Percentiles rank a stretch among this genome's conserved stretches.
These are phyloP conservation scores for Pezicula carpinea DNA, from an alignment of 2,329 filamentous ascomycete genomes.

Conservation along the genomic window DNA sequence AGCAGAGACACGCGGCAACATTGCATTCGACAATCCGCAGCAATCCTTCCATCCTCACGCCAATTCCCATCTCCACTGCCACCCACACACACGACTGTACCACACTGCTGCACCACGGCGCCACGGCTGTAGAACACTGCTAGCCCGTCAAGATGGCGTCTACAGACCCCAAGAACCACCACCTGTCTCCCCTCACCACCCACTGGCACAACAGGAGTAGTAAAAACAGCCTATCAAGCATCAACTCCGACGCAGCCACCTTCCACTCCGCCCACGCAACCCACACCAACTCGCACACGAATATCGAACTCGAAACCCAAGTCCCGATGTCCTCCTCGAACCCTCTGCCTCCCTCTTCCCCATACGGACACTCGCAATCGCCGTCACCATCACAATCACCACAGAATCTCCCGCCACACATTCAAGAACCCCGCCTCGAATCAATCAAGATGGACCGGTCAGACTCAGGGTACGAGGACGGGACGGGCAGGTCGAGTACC, in stretches of 20 bases:
- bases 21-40: not conserved
- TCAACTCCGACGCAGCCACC: slow-evolving; percentile 22
- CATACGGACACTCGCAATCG: slow-evolving; percentile 3
- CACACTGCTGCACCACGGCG: not conserved
- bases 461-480: slow-evolving; percentile 26
- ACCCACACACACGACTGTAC: too few relatives aligned
- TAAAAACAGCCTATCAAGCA: slow-evolving; percentile 13
- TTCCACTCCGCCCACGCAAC: slow-evolving; percentile 25
- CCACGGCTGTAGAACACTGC: not conserved
- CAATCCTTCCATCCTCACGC: not conserved
- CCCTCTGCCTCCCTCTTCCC: slow-evolving; percentile 3
- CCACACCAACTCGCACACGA: slow-evolving; percentile 7
- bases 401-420: slow-evolving; percentile 3
- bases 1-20: not conserved
- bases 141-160: slow-evolving; percentile 12
- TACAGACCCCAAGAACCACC: slow-evolving; percentile 8
- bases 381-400: slow-evolving; percentile 1
- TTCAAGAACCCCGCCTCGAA: slow-evolving; percentile 3
- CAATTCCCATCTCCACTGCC: not conserved
- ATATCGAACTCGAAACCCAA: slow-evolving; percentile 13
- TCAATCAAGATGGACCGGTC: slow-evolving; percentile 21
- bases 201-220: slow-evolving; percentile 19
- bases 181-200: slow-evolving; percentile 14
- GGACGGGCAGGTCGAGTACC: not conserved
- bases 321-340: slow-evolving; percentile 3